A percentile compares a stretch with the other conserved stretches of the same genome.
phyloP scores from a whole-genome alignment of 106 monocot species.

The Dioscorea dumetorum region DNA sequence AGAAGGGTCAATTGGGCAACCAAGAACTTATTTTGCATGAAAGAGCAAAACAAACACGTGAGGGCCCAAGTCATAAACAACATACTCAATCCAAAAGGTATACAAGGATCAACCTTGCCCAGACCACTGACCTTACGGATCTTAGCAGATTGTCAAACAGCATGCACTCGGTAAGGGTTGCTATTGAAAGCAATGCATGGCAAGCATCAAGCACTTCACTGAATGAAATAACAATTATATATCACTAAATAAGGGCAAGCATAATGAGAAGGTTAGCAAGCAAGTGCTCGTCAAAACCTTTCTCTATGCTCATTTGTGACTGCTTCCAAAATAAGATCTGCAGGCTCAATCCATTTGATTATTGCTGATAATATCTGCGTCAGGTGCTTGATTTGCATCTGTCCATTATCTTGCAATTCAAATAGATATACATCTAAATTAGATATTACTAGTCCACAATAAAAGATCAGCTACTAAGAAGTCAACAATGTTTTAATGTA shows the following conservation, averaged over 20 bases:
- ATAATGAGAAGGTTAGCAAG: too few relatives aligned
- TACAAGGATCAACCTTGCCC: neutral
- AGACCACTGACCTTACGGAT: conserved; percentile 59
- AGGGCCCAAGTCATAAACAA: neutral
- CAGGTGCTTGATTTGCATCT: conserved; percentile 63
- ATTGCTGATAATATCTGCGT: conserved; percentile 63
- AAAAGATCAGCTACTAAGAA: too few relatives aligned
- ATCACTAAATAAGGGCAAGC: too few relatives aligned
- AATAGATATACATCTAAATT: neutral
- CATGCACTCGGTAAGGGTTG: conserved; percentile 41
- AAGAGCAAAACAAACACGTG: neutral
- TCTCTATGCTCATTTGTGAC: conserved; percentile 49
- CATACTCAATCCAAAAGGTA: neutral
- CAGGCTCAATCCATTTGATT: conserved; percentile 77
- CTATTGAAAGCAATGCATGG: conserved; percentile 84
- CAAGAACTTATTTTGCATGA: conserved; percentile 1
- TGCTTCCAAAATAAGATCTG: conserved; percentile 37
- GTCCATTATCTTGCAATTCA: conserved; percentile 59
- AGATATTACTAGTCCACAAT: too few relatives aligned
- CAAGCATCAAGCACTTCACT: conserved; percentile 96
- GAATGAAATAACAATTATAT: conserved; percentile 5
- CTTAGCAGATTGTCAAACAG: conserved; percentile 77
- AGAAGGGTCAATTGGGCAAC: neutral
- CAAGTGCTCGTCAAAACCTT: conserved; percentile 41
- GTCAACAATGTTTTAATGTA: too few relatives aligned